These are phyloP conservation scores for Coprinopsis sp. DNA, from an alignment of 768 basidiomycete genomes.

Conservation along the genomic window DNA sequence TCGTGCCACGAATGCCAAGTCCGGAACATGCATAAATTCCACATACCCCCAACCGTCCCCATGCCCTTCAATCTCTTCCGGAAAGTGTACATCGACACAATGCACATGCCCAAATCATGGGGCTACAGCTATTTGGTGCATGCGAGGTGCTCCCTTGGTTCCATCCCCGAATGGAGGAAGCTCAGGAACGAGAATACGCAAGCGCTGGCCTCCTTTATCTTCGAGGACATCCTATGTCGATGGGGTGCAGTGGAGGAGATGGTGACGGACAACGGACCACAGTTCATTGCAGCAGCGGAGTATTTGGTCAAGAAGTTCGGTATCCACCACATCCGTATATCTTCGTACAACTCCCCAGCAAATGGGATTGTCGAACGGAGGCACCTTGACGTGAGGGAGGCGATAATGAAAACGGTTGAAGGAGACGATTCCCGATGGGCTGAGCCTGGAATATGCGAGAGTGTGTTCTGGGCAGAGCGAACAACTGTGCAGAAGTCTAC, in stretches of 20 bases:
- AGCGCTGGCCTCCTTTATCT: constrained; percentile 21
- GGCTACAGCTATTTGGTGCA: constrained; percentile 22
- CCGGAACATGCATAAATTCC: constrained; percentile 15
- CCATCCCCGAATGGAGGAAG: constrained; percentile 19
- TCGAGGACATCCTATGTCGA: constrained; percentile 27
- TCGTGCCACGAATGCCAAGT: constrained; percentile 31
- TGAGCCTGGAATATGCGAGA: constrained; percentile 12
- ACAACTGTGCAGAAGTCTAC: constrained; percentile 24
- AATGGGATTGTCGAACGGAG: constrained; percentile 32
- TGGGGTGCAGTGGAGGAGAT: constrained; percentile 34
- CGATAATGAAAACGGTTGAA: constrained; percentile 26
- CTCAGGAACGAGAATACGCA: constrained; percentile 18
- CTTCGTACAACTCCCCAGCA: constrained; percentile 36
- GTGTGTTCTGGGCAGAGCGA: constrained; percentile 29
- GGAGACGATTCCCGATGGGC: constrained; percentile 30
- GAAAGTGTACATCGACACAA: constrained; percentile 23
- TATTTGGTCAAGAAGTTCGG: constrained; percentile 19
- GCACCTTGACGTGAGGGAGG: constrained; percentile 24
- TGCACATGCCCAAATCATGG: constrained; percentile 20
- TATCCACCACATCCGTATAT: constrained; percentile 37
- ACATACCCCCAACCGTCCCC: constrained; percentile 24
- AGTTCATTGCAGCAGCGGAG: constrained; percentile 19
- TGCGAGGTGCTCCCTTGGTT: constrained; percentile 18
- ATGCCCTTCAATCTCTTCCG: constrained; percentile 22
- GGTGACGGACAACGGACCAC: constrained; percentile 29